Percentiles rank a stretch among this genome's conserved stretches.
Conservation (phyloP, 2,329 filamentous ascomycete species). For the Cladosporium sp. region DNA sequence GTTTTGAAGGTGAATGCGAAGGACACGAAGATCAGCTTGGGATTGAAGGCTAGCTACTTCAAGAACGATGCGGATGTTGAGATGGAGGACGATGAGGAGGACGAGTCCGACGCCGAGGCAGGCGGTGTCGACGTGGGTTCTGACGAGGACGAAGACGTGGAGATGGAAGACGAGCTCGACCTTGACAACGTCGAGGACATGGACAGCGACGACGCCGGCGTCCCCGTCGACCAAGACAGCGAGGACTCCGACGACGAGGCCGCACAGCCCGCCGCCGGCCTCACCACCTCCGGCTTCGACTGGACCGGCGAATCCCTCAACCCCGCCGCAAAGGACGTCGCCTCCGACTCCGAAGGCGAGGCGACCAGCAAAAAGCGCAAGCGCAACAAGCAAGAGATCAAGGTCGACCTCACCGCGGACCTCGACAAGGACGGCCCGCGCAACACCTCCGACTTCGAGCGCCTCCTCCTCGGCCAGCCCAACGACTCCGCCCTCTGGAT, state of each 20-base stretch:
- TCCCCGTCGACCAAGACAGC: conserved; percentile 38
- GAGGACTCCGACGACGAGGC: conserved; percentile 29
- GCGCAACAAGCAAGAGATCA: conserved; percentile 72
- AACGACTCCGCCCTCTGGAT: conserved; percentile 95
- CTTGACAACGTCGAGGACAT: conserved; percentile 39
- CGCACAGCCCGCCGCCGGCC: conserved; percentile 34
- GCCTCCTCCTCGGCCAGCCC: conserved; percentile 82
- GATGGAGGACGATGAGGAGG: conserved; percentile 31
- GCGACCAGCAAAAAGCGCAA: conserved; percentile 49
- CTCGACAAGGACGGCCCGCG: conserved; percentile 84
- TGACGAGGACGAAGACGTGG: conserved; percentile 31
- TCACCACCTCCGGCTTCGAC: conserved; percentile 74
- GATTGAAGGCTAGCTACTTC: conserved; percentile 89
- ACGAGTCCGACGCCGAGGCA: conserved; percentile 16
- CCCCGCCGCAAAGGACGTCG: conserved; percentile 48
- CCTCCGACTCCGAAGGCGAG: conserved; percentile 49
- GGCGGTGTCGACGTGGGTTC: conserved; percentile 20
- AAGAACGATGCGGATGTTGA: conserved; percentile 45
- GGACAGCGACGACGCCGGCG: conserved; percentile 43
- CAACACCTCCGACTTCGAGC: conserved; percentile 86
- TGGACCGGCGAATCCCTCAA: conserved; percentile 65
- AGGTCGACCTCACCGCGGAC: conserved; percentile 86
- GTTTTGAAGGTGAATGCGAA: conserved; percentile 70
- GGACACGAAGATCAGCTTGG: conserved; percentile 77
- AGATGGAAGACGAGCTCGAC: conserved; percentile 31